Evolutionary conservation across 2,329 filamentous ascomycete genomes (phyloP).

Genomic region (Didymella keratinophila): DNA sequence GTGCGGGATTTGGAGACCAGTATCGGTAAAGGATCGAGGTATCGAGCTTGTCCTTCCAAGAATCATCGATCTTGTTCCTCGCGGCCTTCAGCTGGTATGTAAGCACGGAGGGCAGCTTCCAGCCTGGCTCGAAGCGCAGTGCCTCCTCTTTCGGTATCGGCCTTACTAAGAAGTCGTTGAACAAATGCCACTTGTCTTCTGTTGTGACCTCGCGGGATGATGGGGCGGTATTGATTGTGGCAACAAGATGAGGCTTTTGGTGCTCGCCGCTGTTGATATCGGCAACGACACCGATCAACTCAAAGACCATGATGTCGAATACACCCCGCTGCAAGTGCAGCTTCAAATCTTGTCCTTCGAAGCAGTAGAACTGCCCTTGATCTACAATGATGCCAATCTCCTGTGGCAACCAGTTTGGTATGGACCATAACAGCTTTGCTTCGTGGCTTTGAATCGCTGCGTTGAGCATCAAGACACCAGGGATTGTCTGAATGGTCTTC

Average conservation of each 20-base stretch:
- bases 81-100: conserved; percentile 83
- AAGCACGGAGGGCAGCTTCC: conserved; percentile 91
- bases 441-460: conserved; percentile 76
- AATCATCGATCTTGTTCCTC: conserved; percentile 82
- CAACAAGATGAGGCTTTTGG: conserved; percentile 89
- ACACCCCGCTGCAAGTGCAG: conserved; percentile 79
- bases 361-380: conserved; percentile 91
- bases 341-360: conserved; percentile 88
- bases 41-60: conserved; percentile 86
- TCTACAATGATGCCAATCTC: conserved; percentile 93
- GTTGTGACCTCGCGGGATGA: conserved; percentile 66
- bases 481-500: conserved; percentile 83
- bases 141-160: conserved; percentile 83
- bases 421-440: conserved; percentile 83
- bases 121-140: conserved; percentile 84
- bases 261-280: conserved; percentile 88
- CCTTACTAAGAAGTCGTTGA: conserved; percentile 95
- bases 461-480: conserved; percentile 88
- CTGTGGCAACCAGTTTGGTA: conserved; percentile 88
- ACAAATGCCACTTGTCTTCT: conserved; percentile 86
- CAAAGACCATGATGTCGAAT: conserved; percentile 86
- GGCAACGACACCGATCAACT: conserved; percentile 85
- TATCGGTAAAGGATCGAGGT: conserved; percentile 84
- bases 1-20: conserved; percentile 57
- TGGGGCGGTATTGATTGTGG: conserved; percentile 83